phyloP scores from a whole-genome alignment of 352 stramenopile species.

The Phytophthora podocarpi region DNA sequence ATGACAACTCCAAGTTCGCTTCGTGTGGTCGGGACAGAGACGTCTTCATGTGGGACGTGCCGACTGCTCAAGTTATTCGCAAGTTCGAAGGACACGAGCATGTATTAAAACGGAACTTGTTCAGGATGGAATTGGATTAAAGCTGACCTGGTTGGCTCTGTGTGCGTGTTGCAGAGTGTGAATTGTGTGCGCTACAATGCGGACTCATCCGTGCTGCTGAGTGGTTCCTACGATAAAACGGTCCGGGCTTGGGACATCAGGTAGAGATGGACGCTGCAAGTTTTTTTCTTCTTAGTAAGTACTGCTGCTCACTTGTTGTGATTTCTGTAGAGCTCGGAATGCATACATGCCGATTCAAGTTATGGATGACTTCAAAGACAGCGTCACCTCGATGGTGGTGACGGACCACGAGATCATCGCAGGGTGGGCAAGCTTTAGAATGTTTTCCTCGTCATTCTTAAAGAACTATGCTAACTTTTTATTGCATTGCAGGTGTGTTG shows the following conservation, averaged over 20 bases:
- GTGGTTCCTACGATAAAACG: constrained; percentile 90
- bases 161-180: constrained; percentile 54
- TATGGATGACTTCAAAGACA: constrained; percentile 89
- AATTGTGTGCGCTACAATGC: constrained; percentile 87
- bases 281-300: background rate
- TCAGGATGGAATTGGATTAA: background rate
- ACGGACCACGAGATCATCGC: constrained; percentile 83
- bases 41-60: constrained; percentile 90
- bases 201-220: constrained; percentile 83
- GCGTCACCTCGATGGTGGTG: constrained; percentile 83
- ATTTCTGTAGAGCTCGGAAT: constrained; percentile 60
- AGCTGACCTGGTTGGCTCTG: background rate
- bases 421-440: constrained; percentile 38
- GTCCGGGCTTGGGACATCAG: constrained; percentile 80
- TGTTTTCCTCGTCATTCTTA: background rate
- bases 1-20: constrained; percentile 88
- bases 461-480: background rate
- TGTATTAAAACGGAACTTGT: constrained; percentile 23
- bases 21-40: constrained; percentile 88
- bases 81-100: constrained; percentile 89
- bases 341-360: constrained; percentile 83
- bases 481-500: constrained; percentile 64
- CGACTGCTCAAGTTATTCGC: constrained; percentile 83
- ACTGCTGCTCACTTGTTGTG: constrained; percentile 3
- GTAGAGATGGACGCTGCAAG: constrained; percentile 19